Percentiles rank a stretch among this genome's conserved stretches.
Conservation (phyloP, 768 basidiomycete genomes). For the Amanita jacksonii region DNA sequence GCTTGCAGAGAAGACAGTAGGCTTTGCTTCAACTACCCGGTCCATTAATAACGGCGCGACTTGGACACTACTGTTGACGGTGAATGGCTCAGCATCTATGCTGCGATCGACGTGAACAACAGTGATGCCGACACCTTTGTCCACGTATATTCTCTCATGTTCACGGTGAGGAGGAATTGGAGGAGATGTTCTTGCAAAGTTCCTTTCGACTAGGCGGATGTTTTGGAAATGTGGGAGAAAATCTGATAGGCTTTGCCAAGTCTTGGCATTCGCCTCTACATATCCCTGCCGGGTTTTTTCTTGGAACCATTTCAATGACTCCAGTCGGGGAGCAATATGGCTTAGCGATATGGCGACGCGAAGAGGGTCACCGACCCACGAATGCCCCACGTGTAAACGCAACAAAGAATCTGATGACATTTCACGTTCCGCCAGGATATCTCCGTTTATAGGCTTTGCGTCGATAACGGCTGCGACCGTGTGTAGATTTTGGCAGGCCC, state of each 20-base stretch:
- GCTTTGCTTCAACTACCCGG: conserved; percentile 25
- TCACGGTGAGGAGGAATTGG: conserved; percentile 15
- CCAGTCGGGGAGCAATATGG: conserved; percentile 65
- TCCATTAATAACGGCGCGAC: conserved; percentile 24
- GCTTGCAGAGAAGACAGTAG: conserved; percentile 21
- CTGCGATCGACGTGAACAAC: conserved; percentile 22
- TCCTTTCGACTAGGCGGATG: conserved; percentile 53
- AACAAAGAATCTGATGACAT: conserved; percentile 57
- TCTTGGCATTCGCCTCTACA: conserved; percentile 54
- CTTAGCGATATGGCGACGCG: conserved; percentile 64
- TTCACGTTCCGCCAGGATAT: conserved; percentile 34
- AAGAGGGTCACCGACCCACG: conserved; percentile 61
- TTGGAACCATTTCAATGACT: conserved; percentile 67
- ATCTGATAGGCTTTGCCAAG: conserved; percentile 62
- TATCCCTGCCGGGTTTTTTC: conserved; percentile 68
- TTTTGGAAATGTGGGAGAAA: conserved; percentile 65
- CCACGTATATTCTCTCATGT: no score
- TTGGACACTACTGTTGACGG: conserved; percentile 25
- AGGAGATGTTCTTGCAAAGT: conserved; percentile 21
- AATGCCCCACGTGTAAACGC: conserved; percentile 70
- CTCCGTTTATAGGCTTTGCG: conserved; percentile 36
- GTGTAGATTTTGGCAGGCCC: conserved; percentile 50
- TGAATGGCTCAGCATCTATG: conserved; percentile 23
- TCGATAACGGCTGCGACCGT: conserved; percentile 60
- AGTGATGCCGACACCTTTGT: conserved; percentile 41